Evolutionary conservation across 768 basidiomycete species (phyloP), one percentile per base, ranked within the genome.

Genomic region (Strobilomyces dryophilus): DNA sequence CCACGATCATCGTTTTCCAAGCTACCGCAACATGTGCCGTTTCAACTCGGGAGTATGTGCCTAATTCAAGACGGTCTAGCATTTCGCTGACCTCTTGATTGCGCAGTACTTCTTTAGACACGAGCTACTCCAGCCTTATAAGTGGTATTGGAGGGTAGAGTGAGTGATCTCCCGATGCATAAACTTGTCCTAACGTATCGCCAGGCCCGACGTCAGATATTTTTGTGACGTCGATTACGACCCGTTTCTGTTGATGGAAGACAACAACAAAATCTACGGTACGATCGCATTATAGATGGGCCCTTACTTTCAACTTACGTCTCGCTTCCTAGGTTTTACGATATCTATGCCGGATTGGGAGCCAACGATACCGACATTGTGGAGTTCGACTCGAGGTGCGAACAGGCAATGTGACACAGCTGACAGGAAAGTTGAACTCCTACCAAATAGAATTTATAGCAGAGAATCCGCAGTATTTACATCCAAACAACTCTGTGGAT

Each of bases 11-110:
- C 36, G 10, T 15, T 27, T 43, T 11, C 21, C 8, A 34, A 78
- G 73, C n/a, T 87, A 89, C 59, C 77, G 84, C n/a, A 85, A 87
- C 51, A 87, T 89, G 87, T 88, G 87, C 64, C 75, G 86, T 35
- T 89, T 80, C 69, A 85, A 87, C 66, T 86, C 83, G 1, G 85
- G 83, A 2, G 82, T 83, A 57, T 54, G 79, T 66, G 26, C 10
- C 29, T 34, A 37, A n/a, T 40, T 40, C 11, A 34, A 36, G 14
- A 2, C 15, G 17, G 8, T 41, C 17, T 26, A 32, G 3, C 32
- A 26, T 18, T 52, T 42, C 11, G 44, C 52, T 60, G 35, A 64
- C 27, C n/a, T 51, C 36, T 51, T 49, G 4, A 20, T 29, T 29
- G 26, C 29, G 8, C 45, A 81, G 74, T 80, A 75, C 70, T 84